Base-by-base conservation (phyloP, 2,329 filamentous ascomycete genomes). In the Aspergillus oerlinghausenensis region DNA sequence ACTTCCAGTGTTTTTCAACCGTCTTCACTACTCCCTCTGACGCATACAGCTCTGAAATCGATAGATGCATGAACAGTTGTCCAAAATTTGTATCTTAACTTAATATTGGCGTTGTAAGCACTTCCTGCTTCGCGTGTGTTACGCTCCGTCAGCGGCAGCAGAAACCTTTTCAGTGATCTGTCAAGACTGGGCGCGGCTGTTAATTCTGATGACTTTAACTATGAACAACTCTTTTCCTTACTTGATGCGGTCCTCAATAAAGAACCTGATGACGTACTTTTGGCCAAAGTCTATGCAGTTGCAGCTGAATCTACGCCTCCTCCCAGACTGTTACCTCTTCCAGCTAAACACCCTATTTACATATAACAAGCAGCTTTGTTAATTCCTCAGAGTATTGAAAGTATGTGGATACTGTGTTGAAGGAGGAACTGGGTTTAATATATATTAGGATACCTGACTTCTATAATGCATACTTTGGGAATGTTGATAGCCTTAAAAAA, bases 321-420 rank as follows among this genome's bases (percentile, higher is more conserved):
- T 49, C 63, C 63, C 40, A 55, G 55, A 53, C 51, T 53, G 23
- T 50, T 60, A 29, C 43, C 62, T 19, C 60, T 63, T 45, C 43
- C 19, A 29, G 61, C 43, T 61, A 70, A 55, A 72, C 68, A 1
- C 67, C 62, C 14, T 64, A 50, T 48, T 54, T 55, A 8, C 65
- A 62, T 40, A 71, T 64, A 21, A 69, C 64, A 17, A 64, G 65
- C 58, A 65, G 63, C 52, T 63, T 71, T 48, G 62, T 54, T 17
- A 67, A 71, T 57, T 68, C 67, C 10, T 67, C 64, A 6, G 65
- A 71, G 54, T 54, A 65, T 47, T 59, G 63, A 28, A 63, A 60
- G 52, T 7, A 72, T 50, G 48, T 72, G 23, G 62, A 71, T 56
- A 29, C 49, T 51, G 58, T 67, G 11, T 54, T 72, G 9, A 70